Base-by-base conservation (phyloP, 306 rosid genomes). In the Phaseolus lunatus region DNA sequence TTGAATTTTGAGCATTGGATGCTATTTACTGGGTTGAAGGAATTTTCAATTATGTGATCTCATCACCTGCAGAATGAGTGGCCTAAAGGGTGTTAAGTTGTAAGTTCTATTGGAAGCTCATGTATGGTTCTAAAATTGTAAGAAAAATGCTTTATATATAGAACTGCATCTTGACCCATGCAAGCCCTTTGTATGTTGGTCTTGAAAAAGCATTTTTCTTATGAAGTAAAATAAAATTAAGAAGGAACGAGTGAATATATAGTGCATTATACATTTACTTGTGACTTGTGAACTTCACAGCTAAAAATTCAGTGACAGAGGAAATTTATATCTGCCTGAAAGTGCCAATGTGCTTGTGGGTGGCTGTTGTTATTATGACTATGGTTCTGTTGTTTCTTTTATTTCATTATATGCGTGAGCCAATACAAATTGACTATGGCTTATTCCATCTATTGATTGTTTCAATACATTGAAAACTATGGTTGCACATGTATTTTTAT, bases 61-160 rank as follows among this genome's bases (percentile, higher is more conserved):
- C 67, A 48, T 13, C 68, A 15, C 69, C 29, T 72, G 69, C 33
- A 19, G 70, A 64, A 81, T 15, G 29, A 52, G 24, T 9, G 35
- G 9, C 33, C 33, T 31, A 26, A 73, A 49, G 20, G 18, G 16
- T 53, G 48, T 18, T 73, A 3, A 16, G 56, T 26, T 41, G n/a
- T 54, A 37, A 62, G 70, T 41, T 43, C 63, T 3, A 66, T n/a
- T 19, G 13, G 74, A 57, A 74, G 76, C 65, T 27, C 26, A 31
- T 31, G 15, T 12, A 43, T 43, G 63, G 63, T 45, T 11, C 56
- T 10, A 29, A 7, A 44, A 24, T 26, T 56, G 65, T 31, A n/a
- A n/a, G n/a, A n/a, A n/a, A n/a, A n/a, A n/a, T n/a, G n/a, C n/a
- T n/a, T n/a, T n/a, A n/a, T 43, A 3, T 16, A 19, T 56, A 20